phyloP scores from a whole-genome alignment of 306 rosid species.

The Pueraria montana region DNA sequence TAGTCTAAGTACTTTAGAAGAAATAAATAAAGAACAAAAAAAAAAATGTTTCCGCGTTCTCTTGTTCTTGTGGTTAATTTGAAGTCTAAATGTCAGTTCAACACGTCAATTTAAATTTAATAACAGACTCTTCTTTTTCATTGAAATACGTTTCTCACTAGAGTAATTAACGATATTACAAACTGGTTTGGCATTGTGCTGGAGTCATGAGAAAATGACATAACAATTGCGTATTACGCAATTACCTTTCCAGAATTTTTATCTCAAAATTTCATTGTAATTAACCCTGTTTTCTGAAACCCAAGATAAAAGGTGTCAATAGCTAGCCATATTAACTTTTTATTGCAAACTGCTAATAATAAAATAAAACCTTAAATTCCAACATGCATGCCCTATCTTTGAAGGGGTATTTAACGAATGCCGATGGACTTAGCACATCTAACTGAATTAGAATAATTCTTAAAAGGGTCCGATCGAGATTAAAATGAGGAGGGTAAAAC shows the following conservation, averaged over 20 bases:
- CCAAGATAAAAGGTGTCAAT: background rate
- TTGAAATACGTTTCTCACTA: background rate
- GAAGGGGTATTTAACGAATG: background rate
- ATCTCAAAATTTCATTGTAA: background rate
- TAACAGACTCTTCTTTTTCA: background rate
- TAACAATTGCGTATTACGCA: conserved; percentile 9
- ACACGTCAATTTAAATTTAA: background rate
- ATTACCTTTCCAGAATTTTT: background rate
- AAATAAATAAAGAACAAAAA: background rate
- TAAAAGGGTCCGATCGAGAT: conserved; percentile 1
- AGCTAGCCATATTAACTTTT: background rate
- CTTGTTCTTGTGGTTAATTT: background rate
- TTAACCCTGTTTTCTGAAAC: background rate
- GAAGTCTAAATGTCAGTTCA: background rate
- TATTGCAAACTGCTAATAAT: background rate
- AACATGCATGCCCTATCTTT: background rate
- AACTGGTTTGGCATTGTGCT: background rate
- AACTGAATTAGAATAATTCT: conserved; percentile 26
- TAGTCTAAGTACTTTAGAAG: background rate
- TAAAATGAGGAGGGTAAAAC: conserved; percentile 25
- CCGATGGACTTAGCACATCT: too few relatives aligned
- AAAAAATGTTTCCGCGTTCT: background rate
- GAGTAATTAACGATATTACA: conserved; percentile 7
- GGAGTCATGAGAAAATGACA: conserved; percentile 24
- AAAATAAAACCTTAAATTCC: conserved; percentile 4